Conservation (phyloP, 768 basidiomycete species). For the Xanthoconium purpureum region DNA sequence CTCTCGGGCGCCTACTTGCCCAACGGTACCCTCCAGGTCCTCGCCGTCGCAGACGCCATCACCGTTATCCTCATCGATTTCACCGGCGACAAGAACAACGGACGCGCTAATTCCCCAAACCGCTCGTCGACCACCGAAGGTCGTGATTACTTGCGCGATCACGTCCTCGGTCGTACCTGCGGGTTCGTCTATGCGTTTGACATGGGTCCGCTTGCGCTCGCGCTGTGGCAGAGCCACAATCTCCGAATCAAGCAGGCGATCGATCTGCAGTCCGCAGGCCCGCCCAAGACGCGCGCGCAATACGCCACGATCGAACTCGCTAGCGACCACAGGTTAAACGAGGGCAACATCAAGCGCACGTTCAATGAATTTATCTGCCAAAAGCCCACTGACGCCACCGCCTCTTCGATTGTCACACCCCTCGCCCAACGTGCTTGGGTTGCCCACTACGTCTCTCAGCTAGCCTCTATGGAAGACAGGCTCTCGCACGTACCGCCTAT, state of each 20-base stretch:
- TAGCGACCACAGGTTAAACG: not conserved
- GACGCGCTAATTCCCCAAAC: slow-evolving; percentile 26
- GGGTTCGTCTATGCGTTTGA: slow-evolving; percentile 33
- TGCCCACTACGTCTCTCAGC: slow-evolving; percentile 30
- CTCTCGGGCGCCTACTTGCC: slow-evolving; percentile 25
- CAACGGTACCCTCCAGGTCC: slow-evolving; percentile 22
- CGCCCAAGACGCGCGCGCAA: slow-evolving; percentile 16
- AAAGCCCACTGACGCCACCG: not conserved
- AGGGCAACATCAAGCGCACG: slow-evolving; percentile 14
- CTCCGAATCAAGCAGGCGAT: slow-evolving; percentile 36
- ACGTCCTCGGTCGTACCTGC: slow-evolving; percentile 27
- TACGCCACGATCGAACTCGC: slow-evolving; percentile 19
- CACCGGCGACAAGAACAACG: slow-evolving; percentile 31
- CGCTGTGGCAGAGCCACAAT: slow-evolving; percentile 28
- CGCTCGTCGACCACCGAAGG: slow-evolving; percentile 17
- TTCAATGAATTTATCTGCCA: slow-evolving; percentile 14
- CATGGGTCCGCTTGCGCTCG: slow-evolving; percentile 29
- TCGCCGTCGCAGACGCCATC: slow-evolving; percentile 29
- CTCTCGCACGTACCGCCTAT: slow-evolving; percentile 23
- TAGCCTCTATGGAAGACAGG: slow-evolving; percentile 18
- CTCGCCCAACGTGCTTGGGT: slow-evolving; percentile 33
- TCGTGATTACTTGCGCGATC: slow-evolving; percentile 27
- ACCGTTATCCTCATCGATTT: slow-evolving; percentile 30
- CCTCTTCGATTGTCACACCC: slow-evolving; percentile 4
- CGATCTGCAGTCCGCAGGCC: slow-evolving; percentile 26